Conservation (phyloP, 1,284 basidiomycete species). For the Porphyrellus sp. region DNA sequence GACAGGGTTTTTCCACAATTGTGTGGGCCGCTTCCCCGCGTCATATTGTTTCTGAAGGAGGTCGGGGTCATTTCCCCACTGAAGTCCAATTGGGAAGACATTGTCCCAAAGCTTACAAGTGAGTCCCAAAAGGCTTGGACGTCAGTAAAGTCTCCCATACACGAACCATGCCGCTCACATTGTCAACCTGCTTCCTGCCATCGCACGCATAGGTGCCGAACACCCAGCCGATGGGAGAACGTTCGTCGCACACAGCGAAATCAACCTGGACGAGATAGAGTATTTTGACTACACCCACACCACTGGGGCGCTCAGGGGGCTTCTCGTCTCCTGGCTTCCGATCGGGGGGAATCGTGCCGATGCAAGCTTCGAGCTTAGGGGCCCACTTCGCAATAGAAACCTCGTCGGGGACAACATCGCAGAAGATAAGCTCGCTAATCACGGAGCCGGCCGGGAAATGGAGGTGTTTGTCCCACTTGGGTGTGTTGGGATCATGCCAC, state of each 20-base stretch:
- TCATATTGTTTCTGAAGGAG: neutral
- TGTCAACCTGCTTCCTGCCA: neutral
- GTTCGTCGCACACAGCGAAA: neutral
- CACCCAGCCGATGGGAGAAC: conserved; percentile 1
- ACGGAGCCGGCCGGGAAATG: neutral
- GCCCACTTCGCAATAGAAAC: neutral
- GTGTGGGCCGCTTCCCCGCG: neutral
- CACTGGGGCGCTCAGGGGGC: neutral
- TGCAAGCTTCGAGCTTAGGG: neutral
- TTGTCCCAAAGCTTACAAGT: neutral
- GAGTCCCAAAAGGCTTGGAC: neutral
- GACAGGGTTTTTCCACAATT: neutral
- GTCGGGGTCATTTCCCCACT: neutral
- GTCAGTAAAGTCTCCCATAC: neutral
- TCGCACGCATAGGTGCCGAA: conserved; percentile 2
- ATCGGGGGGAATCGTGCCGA: neutral
- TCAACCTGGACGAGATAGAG: conserved; percentile 1
- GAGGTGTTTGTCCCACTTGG: conserved; percentile 1
- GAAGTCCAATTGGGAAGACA: neutral
- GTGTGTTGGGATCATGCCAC: neutral
- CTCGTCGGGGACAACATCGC: neutral
- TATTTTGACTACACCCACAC: neutral
- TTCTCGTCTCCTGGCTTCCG: neutral
- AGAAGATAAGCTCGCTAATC: conserved; percentile 2
- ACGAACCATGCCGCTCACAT: neutral